Conservation (phyloP, 371 early-diverging fungal species). For the Capillidium rhysosporum region DNA sequence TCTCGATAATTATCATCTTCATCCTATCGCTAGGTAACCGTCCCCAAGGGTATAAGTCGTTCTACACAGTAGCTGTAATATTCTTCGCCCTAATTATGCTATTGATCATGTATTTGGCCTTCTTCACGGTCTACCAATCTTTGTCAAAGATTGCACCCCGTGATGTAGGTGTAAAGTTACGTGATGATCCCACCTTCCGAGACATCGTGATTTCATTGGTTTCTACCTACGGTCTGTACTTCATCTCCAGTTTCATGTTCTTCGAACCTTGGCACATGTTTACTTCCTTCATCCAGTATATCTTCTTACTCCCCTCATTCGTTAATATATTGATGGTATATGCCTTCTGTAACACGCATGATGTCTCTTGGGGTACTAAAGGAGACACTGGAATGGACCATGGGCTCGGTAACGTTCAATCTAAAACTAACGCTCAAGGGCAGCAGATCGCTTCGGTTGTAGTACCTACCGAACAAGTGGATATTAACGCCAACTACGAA, state of each 20-base stretch:
- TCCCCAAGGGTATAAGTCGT: constrained; percentile 41
- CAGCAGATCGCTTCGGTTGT: constrained; percentile 14
- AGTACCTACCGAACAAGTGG: constrained; percentile 17
- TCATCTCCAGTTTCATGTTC: constrained; percentile 46
- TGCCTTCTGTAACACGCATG: constrained; percentile 82
- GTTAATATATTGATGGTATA: constrained; percentile 82
- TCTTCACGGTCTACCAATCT: constrained; percentile 9
- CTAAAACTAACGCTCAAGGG: constrained; percentile 14
- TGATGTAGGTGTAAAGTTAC: not conserved
- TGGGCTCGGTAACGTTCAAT: constrained; percentile 11
- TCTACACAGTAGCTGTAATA: constrained; percentile 35
- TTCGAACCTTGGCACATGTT: constrained; percentile 93
- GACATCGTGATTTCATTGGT: constrained; percentile 62
- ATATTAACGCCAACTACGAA: constrained; percentile 39
- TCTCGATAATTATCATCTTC: constrained; percentile 41
- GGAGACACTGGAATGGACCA: constrained; percentile 33
- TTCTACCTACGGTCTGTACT: constrained; percentile 68
- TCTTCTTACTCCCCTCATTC: constrained; percentile 56
- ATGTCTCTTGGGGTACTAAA: constrained; percentile 90
- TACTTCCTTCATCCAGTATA: constrained; percentile 67
- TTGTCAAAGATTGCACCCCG: not conserved
- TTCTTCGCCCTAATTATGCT: constrained; percentile 58
- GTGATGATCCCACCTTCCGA: constrained; percentile 29
- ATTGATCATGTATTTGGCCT: constrained; percentile 42
- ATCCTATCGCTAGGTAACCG: constrained; percentile 61